These are phyloP conservation scores for Psilocybe azurescens DNA, from an alignment of 768 basidiomycete species.

Conservation along the genomic window DNA sequence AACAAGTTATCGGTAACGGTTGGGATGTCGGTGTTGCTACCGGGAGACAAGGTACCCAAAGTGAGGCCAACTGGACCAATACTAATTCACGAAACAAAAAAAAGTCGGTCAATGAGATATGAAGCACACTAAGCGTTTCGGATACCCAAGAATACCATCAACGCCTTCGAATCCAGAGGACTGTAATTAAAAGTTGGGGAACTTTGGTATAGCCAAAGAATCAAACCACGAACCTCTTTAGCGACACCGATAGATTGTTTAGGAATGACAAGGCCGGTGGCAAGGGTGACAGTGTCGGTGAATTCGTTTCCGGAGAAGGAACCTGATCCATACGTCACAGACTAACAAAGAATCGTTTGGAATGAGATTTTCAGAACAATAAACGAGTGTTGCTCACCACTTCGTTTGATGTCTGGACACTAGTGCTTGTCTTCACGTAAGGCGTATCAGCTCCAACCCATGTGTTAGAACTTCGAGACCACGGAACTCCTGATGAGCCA, in stretches of 20 bases:
- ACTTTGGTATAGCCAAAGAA: not conserved
- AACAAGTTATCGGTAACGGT: constrained; percentile 65
- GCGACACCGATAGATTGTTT: constrained; percentile 73
- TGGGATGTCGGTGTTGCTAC: constrained; percentile 39
- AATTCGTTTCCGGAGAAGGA: constrained; percentile 58
- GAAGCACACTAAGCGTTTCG: not conserved
- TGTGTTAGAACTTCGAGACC: constrained; percentile 62
- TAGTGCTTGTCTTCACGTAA: constrained; percentile 58
- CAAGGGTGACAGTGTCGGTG: constrained; percentile 60
- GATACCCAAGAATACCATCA: constrained; percentile 72
- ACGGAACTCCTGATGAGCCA: constrained; percentile 21
- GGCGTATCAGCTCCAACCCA: constrained; percentile 62
- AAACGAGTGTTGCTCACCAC: constrained; percentile 41
- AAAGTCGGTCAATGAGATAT: not conserved
- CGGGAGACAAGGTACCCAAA: constrained; percentile 39
- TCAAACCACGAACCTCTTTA: constrained; percentile 25
- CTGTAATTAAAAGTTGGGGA: not conserved
- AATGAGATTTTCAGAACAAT: too few species aligned
- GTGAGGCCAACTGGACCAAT: constrained; percentile 70
- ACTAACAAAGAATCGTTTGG: constrained; percentile 29
- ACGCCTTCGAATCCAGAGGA: constrained; percentile 51
- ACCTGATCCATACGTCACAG: constrained; percentile 65
- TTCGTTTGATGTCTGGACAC: constrained; percentile 45
- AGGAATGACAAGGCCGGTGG: constrained; percentile 50
- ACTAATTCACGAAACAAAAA: constrained; percentile 35